Base-by-base conservation (phyloP, 2,329 filamentous ascomycete genomes). In the Magnaporthales sp. region DNA sequence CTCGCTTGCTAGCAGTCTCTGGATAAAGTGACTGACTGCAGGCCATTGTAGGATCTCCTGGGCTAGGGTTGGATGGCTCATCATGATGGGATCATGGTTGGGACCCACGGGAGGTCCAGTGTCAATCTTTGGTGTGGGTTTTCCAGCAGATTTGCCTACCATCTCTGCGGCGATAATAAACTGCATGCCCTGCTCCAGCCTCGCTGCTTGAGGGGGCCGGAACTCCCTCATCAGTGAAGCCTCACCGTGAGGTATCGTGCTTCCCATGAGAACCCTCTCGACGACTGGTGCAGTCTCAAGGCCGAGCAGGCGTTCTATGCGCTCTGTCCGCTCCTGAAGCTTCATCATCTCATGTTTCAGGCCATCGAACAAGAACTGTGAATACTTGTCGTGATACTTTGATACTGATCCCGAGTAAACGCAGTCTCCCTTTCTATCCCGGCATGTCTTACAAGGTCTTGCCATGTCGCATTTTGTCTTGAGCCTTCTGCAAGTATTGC, bases 401-500 rank as follows among this genome's bases (percentile, higher is more conserved):
- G 93, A 92, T 26, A 92, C 91, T 6, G 95, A 90, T 74, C 97
- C 93, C 70, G 93, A 89, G 77, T 97, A 98, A 76, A 91, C 89
- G 80, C 92, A 99, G 66, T 88, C 84, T 32, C 92, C 84, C 70
- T 86, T 89, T 75, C 96, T 96, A 71, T 98, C 93, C 72, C 90
- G 90, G 76, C 95, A 99, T 72, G 89, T 92, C 74, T 92, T 94
- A 72, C 91, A 90, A 1, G 91, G 93, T 70, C 90, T 88, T 10
- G 89, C 88, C 80, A 96, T 93, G 72, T 96, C 92, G 75, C 93
- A 97, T 78, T 96, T 96, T 19, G 92, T 92, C 77, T 96, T 97
- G 54, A 94, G 84, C 68, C 91, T 86, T 67, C 93, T 88, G 77
- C 93, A 97, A 76, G 90, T 91, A 73, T 96, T 93, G 77, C 95